Evolutionary conservation across 2,329 filamentous ascomycete species (phyloP), one percentile per base, ranked within the genome.

Genomic region (Annulohypoxylon truncatum): DNA sequence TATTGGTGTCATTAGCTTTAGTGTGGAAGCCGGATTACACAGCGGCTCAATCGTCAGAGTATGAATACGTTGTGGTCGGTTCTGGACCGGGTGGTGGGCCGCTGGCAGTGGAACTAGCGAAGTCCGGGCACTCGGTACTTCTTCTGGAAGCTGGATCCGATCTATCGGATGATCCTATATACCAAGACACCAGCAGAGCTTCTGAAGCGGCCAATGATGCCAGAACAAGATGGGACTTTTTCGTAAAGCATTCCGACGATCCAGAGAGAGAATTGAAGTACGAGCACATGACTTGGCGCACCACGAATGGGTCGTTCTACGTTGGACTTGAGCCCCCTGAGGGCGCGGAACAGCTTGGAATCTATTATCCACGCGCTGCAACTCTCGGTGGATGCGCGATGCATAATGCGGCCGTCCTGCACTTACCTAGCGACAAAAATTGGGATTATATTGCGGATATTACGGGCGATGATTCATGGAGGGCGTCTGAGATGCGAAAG

Each of bases 51-150:
- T 35, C 47, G 2, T 28, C 47, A 7, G 64, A 70, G 31, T 90
- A 89, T 72, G 87, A 90, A 62, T 90, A 88, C 76, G 80, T 90
- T 26, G 82, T 90, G 8, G 86, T 90, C 35, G 87, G 88, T 9
- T 87, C 85, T 5, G 87, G 87, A 2, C 81, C 87, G 5, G 87
- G 87, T 10, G 87, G 87, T 48, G 86, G 84, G 13, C 86, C 87
- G 6, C 75, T 89, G 4, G 86, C 87, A 10, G 84, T 85, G 22
- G 82, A 86, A 42, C 82, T 90, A 26, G 87, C 88, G n/a, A 78
- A 85, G 53, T 84, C 85, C 31, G 87, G 88, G 40, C 82, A 86
- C 77, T 85, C 82, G 68, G 85, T 86, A 1, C 83, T 90, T n/a
- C 82, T 90, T 2, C 81, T 89, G 29, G 87, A 89, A 70, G 86